phyloP scores from a whole-genome alignment of 208 protist genomes.

The Phytomonas sp. region DNA sequence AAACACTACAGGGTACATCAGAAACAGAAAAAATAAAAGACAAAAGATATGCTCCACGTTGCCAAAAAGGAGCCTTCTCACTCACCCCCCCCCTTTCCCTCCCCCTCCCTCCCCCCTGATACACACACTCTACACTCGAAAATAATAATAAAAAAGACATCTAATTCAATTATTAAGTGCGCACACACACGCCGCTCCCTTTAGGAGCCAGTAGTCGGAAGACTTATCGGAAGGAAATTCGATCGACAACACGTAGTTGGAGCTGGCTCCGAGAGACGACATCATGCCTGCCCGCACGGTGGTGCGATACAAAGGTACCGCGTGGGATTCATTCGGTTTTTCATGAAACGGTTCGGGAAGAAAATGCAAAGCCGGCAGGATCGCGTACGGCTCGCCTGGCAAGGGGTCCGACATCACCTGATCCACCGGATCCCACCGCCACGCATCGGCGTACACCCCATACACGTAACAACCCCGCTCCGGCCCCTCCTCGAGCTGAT shows the following conservation, averaged over 20 bases:
- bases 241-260: conserved; percentile 91
- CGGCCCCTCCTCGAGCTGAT: conserved; percentile 45
- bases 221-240: conserved; percentile 78
- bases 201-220: conserved; percentile 88
- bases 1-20: not conserved
- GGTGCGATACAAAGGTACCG: conserved; percentile 94
- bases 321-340: conserved; percentile 48
- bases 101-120: too few species aligned
- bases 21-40: conserved; percentile 13
- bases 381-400: conserved; percentile 81
- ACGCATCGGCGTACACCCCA: conserved; percentile 96
- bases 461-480: conserved; percentile 93
- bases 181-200: conserved; percentile 86
- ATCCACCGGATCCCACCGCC: conserved; percentile 84
- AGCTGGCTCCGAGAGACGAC: conserved; percentile 93
- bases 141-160: conserved; percentile 6
- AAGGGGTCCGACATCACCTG: conserved; percentile 84
- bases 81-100: not conserved
- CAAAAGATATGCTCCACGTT: not conserved
- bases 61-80: not conserved
- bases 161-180: conserved; percentile 38
- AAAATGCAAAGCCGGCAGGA: conserved; percentile 93
- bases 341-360: conserved; percentile 89
- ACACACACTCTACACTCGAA: conserved; percentile 3
- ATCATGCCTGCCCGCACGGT: conserved; percentile 90